Percentiles rank a stretch among this genome's conserved stretches.
Evolutionary conservation across 2,329 filamentous ascomycete genomes (phyloP).

Genomic region (Plectosphaerella cucumerina): DNA sequence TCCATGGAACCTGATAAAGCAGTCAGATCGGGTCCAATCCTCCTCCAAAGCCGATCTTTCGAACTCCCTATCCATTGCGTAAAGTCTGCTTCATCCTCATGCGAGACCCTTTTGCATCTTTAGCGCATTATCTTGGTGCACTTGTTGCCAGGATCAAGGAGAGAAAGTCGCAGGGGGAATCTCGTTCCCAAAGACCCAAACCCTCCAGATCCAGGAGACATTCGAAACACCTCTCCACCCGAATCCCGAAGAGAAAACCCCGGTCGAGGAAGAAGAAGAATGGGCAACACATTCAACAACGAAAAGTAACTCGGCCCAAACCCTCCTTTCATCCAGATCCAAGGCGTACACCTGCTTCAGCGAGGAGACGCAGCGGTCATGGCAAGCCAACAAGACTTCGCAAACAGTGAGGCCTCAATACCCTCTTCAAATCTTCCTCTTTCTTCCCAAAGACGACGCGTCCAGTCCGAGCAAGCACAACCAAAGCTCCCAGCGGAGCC

Average conservation of each 20-base stretch:
- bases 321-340: no score
- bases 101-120: background rate
- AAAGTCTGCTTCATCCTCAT: background rate
- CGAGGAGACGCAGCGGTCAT: background rate
- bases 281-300: no score
- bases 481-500: no score
- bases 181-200: background rate
- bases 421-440: background rate
- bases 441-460: background rate
- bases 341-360: no score
- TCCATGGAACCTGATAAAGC: no score
- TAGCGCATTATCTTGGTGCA: background rate
- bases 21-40: no score
- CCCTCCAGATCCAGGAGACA: background rate
- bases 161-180: background rate
- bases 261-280: background rate
- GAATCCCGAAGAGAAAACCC: background rate
- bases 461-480: no score
- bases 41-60: no score
- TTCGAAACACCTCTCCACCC: background rate
- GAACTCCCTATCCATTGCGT: no score
- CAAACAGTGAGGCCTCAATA: background rate
- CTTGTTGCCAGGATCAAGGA: background rate
- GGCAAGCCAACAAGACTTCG: background rate
- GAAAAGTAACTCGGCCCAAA: no score